These are phyloP conservation scores for Melocanna baccifera DNA, from an alignment of 176 grass and related monocot genomes.

Conservation along the genomic window DNA sequence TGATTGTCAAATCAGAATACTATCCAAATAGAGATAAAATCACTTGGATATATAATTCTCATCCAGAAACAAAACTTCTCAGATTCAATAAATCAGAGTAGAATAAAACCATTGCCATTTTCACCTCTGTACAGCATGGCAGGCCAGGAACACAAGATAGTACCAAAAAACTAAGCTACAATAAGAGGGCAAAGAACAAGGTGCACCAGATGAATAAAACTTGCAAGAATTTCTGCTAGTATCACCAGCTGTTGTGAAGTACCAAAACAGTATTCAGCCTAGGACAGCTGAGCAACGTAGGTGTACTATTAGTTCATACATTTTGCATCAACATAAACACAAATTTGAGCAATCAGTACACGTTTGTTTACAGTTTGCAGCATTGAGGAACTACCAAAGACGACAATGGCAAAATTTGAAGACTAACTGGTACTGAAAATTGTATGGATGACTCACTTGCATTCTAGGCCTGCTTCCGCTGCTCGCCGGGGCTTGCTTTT, in stretches of 20 bases:
- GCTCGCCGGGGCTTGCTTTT: slow-evolving; percentile 73
- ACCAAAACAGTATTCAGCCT: slow-evolving; percentile 11
- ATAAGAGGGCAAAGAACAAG: not conserved
- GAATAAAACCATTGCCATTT: not conserved
- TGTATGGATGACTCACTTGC: slow-evolving; percentile 44
- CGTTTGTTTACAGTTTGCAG: slow-evolving; percentile 33
- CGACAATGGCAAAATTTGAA: not conserved
- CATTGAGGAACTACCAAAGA: slow-evolving; percentile 1
- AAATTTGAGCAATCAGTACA: slow-evolving; percentile 15
- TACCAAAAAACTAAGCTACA: not conserved
- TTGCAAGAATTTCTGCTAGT: not conserved
- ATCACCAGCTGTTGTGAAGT: not conserved
- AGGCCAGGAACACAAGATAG: not conserved
- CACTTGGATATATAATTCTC: not conserved
- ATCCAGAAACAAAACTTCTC: not conserved
- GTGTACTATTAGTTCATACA: slow-evolving; percentile 24
- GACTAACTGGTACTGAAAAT: slow-evolving; percentile 17
- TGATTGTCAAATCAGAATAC: not conserved
- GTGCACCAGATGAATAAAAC: slow-evolving; percentile 18
- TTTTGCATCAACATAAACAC: slow-evolving; percentile 23
- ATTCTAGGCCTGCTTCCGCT: slow-evolving; percentile 62
- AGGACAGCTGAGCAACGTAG: slow-evolving; percentile 1
- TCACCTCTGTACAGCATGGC: not conserved
- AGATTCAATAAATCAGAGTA: not conserved
- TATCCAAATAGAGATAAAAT: not conserved